phyloP scores from a whole-genome alignment of 129 eudicot genomes.

The Ambrosia artemisiifolia region DNA sequence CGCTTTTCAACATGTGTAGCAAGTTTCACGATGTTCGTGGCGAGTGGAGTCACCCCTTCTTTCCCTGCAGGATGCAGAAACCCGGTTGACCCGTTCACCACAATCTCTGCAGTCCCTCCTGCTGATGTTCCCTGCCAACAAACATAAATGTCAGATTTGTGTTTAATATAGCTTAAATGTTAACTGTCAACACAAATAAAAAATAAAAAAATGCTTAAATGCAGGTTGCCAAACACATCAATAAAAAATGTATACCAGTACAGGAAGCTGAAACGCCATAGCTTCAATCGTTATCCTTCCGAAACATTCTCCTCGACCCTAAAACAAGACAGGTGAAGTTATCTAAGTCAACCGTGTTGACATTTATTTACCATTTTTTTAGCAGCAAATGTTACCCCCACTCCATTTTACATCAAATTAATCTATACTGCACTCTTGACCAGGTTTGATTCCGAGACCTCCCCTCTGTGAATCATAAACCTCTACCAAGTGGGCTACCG shows the following conservation, averaged over 20 bases:
- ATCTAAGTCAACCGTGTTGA: neutral
- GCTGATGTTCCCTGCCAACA: conserved; percentile 78
- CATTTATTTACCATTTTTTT: no score
- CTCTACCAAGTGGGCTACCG: no score
- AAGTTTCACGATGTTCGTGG: conserved; percentile 60
- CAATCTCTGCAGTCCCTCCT: conserved; percentile 85
- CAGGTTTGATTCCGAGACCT: no score
- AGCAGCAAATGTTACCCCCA: no score
- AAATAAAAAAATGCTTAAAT: no score
- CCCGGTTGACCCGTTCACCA: conserved; percentile 72
- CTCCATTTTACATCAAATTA: no score
- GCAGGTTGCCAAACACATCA: no score
- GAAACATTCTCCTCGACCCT: conserved; percentile 86
- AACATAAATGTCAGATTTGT: neutral
- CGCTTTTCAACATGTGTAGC: conserved; percentile 65
- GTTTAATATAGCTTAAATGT: neutral
- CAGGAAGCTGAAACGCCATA: conserved; percentile 89
- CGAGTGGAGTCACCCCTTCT: conserved; percentile 74
- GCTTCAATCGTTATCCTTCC: conserved; percentile 93
- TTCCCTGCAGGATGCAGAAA: conserved; percentile 74
- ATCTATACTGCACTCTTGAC: no score
- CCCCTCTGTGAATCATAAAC: no score
- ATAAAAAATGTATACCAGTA: conserved; percentile 52
- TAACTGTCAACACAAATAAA: neutral
- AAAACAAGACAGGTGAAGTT: neutral